Evolutionary conservation across 805 yeast genomes (phyloP), one percentile per base, ranked within the genome.

Genomic region (Scheffersomyces coipomensis): DNA sequence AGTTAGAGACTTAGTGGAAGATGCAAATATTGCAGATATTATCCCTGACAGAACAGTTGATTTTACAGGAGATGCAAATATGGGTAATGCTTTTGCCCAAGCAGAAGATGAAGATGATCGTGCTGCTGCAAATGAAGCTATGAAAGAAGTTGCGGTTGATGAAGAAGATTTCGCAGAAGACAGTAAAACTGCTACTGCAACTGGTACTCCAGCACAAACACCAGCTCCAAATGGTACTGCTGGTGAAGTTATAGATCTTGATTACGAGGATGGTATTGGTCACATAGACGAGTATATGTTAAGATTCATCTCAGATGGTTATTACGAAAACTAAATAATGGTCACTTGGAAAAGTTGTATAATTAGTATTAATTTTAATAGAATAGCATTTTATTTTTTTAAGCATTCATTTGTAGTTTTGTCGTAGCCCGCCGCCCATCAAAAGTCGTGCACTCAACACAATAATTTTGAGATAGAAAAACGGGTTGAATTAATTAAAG

Each of bases 201-300:
- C 52, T 16, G 61, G 49, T n/a, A 45, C 51, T 8, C 42, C 58
- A 16, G 43, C 44, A 12, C 62, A 52, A 10, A 56, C 56, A 11
- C 62, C 68, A 0, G 64, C 53, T 3, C 66, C 61, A 5, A 56
- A 52, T 8, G 59, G 48, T 9, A 58, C 51, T 13, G 60, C 52
- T 34, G 62, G 56, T n/a, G 62, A 41, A 2, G 15, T 21, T 19
- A 53, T 45, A 2, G 64, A 60, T 25, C 58, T 52, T 12, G 83
- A 78, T 25, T 78, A 65, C 35, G 83, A 75, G 3, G 88, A 79
- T 33, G 85, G 78, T 17, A 74, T 82, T 36, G 86, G 85, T 3
- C 97, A 89, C 59, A 79, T 91, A 38, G 99, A 93, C 58, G 98
- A 93, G 71, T 95, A 90, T 66, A 93, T 93, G 99, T 79, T 93